Conservation (phyloP, 2,329 filamentous ascomycete genomes). For the Mycosphaerella arachidis region DNA sequence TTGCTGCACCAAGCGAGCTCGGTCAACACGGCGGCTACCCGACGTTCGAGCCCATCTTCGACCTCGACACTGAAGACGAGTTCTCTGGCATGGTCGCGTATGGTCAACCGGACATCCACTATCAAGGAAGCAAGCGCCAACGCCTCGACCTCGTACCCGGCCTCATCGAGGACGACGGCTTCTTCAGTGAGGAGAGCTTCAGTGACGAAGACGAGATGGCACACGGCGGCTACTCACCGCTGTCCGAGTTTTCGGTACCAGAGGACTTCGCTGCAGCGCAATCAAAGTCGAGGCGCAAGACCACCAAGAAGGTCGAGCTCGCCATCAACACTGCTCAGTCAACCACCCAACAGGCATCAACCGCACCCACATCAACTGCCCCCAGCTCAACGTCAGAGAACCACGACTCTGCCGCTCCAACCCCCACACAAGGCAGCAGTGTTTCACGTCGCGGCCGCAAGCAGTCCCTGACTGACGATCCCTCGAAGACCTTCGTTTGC, state of each 20-base stretch:
- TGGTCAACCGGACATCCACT: conserved; percentile 56
- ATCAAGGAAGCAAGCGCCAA: conserved; percentile 65
- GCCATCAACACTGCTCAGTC: conserved; percentile 46
- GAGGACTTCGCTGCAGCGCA: conserved; percentile 27
- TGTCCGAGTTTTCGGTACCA: conserved; percentile 45
- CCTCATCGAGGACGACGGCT: conserved; percentile 63
- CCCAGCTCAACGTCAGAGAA: conserved; percentile 26
- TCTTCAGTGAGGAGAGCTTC: conserved; percentile 71
- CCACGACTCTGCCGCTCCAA: conserved; percentile 28
- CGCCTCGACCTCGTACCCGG: conserved; percentile 64
- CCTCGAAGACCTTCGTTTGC: conserved; percentile 97
- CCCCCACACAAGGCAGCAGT: conserved; percentile 41
- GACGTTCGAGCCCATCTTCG: conserved; percentile 74
- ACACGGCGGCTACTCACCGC: conserved; percentile 56
- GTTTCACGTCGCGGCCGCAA: conserved; percentile 92
- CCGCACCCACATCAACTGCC: conserved; percentile 43
- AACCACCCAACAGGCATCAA: conserved; percentile 33
- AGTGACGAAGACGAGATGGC: conserved; percentile 69
- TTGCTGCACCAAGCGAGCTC: conserved; percentile 42
- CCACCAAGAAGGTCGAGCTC: conserved; percentile 35
- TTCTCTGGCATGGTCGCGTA: conserved; percentile 74
- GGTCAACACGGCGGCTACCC: conserved; percentile 59
- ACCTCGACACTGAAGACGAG: conserved; percentile 83
- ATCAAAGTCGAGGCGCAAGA: conserved; percentile 29
- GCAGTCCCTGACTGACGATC: conserved; percentile 95